Percentiles rank a stretch among this genome's conserved stretches.
Conservation (phyloP, 768 basidiomycete species). For the Austroboletus festivus region DNA sequence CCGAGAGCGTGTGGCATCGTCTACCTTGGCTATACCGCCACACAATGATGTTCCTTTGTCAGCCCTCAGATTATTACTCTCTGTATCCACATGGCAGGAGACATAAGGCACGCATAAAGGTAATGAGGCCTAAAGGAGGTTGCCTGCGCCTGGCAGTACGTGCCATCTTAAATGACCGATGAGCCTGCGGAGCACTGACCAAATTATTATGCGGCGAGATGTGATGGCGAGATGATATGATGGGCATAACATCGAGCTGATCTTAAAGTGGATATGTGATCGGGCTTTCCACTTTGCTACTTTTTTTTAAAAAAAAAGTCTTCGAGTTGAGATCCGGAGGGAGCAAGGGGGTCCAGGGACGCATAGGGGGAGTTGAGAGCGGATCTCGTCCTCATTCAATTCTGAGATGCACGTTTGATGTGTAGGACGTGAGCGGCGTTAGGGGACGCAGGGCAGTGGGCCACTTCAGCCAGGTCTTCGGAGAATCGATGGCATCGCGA, state of each 20-base stretch:
- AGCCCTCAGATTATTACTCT: constrained; percentile 3
- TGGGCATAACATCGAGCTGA: too few species aligned
- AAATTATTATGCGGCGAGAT: constrained; percentile 4
- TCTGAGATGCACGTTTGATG: background rate
- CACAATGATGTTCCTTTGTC: constrained; percentile 14
- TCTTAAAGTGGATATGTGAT: constrained; percentile 13
- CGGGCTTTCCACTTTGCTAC: constrained; percentile 20
- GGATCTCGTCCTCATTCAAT: constrained; percentile 25
- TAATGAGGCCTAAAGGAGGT: background rate
- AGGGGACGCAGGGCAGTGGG: constrained; percentile 3
- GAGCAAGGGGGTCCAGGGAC: background rate
- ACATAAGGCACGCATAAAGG: constrained; percentile 16
- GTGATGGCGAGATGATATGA: constrained; percentile 15
- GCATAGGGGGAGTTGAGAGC: constrained; percentile 21
- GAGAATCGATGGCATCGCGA: too few species aligned
- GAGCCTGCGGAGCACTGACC: constrained; percentile 10
- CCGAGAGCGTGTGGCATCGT: constrained; percentile 1
- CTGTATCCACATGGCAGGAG: constrained; percentile 7
- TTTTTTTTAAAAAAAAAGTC: background rate
- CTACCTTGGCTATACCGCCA: background rate
- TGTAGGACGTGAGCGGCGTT: constrained; percentile 19
- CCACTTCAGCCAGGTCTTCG: background rate
- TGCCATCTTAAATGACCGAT: background rate
- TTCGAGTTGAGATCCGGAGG: constrained; percentile 25
- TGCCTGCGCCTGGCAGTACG: constrained; percentile 8